A percentile compares a stretch with the other conserved stretches of the same genome.
These are phyloP conservation scores for Monilinia vaccinii-corymbosi DNA, from an alignment of 2,329 filamentous ascomycete genomes.

Conservation along the genomic window DNA sequence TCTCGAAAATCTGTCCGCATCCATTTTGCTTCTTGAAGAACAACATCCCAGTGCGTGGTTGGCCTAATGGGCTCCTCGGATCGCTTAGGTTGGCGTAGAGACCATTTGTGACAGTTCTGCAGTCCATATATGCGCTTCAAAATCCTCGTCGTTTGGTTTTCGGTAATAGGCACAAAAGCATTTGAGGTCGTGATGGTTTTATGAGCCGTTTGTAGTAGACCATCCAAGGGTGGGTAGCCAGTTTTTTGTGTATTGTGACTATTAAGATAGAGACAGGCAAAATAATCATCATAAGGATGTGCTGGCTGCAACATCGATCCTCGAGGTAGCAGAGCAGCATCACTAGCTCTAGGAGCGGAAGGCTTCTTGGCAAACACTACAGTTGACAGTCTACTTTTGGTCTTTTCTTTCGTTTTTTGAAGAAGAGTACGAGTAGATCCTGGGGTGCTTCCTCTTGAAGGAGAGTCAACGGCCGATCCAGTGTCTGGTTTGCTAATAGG, in stretches of 20 bases:
- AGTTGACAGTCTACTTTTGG: conserved; percentile 60
- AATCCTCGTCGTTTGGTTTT: conserved; percentile 81
- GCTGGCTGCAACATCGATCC: conserved; percentile 9
- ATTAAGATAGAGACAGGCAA: conserved; percentile 51
- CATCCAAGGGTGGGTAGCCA: conserved; percentile 56
- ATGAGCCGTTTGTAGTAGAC: conserved; percentile 71
- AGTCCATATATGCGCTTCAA: conserved; percentile 80
- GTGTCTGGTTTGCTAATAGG: conserved; percentile 14
- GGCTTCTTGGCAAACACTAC: conserved; percentile 69
- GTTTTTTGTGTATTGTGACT: conserved; percentile 47
- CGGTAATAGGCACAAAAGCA: conserved; percentile 71
- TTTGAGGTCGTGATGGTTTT: conserved; percentile 87
- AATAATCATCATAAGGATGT: conserved; percentile 46
- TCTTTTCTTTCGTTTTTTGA: conserved; percentile 40
- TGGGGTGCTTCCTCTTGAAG: conserved; percentile 33
- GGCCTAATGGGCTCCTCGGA: conserved; percentile 71
- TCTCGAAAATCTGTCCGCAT: conserved; percentile 95
- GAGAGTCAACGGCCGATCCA: conserved; percentile 19
- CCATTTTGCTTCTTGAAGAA: conserved; percentile 92
- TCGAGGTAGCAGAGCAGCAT: conserved; percentile 13
- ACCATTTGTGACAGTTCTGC: conserved; percentile 89
- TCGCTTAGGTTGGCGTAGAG: conserved; percentile 78
- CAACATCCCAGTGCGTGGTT: conserved; percentile 72
- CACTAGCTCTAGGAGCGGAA: conserved; percentile 34
- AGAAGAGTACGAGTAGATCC: conserved; percentile 33